A percentile compares a stretch with the other conserved stretches of the same genome.
Evolutionary conservation across 805 yeast species (phyloP).

Genomic region (Metschnikowia proteae): DNA sequence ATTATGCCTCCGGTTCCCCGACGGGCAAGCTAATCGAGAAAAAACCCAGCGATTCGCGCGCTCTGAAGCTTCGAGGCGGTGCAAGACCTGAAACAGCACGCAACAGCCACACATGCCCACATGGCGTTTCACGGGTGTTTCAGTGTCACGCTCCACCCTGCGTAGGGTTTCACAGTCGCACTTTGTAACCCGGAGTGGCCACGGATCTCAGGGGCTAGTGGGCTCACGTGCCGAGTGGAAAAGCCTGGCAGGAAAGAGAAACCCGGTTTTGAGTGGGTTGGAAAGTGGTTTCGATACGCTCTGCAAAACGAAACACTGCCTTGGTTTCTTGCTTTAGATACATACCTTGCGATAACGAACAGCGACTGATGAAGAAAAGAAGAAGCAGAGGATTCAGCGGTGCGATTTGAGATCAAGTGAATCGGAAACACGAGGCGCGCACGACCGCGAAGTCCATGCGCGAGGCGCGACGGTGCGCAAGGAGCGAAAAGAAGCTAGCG

Average conservation of each 20-base stretch:
- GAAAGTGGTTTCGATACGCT: background rate
- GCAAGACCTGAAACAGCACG: background rate
- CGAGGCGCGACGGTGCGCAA: constrained; percentile 5
- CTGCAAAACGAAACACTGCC: too few relatives aligned
- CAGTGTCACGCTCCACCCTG: too few relatives aligned
- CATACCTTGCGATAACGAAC: constrained; percentile 23
- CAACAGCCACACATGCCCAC: too few relatives aligned
- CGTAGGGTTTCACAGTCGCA: background rate
- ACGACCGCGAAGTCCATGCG: constrained; percentile 11
- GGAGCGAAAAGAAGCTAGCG: constrained; percentile 1
- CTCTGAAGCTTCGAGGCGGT: background rate
- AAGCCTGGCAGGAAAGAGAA: too few relatives aligned
- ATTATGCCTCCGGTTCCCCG: background rate
- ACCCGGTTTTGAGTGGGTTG: background rate
- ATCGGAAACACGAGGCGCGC: constrained; percentile 15
- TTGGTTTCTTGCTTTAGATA: background rate
- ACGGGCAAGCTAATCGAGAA: constrained; percentile 2
- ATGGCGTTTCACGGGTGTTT: background rate
- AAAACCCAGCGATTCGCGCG: background rate
- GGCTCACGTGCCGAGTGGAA: background rate
- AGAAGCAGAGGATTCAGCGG: constrained; percentile 8
- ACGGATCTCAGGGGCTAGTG: background rate
- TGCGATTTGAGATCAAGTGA: constrained; percentile 10
- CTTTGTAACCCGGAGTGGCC: background rate
- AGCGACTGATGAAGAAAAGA: constrained; percentile 17